Percentiles rank a stretch among this genome's conserved stretches.
These are phyloP conservation scores for Fusarium sp. DNA, from an alignment of 2,329 filamentous ascomycete genomes.

Conservation along the genomic window DNA sequence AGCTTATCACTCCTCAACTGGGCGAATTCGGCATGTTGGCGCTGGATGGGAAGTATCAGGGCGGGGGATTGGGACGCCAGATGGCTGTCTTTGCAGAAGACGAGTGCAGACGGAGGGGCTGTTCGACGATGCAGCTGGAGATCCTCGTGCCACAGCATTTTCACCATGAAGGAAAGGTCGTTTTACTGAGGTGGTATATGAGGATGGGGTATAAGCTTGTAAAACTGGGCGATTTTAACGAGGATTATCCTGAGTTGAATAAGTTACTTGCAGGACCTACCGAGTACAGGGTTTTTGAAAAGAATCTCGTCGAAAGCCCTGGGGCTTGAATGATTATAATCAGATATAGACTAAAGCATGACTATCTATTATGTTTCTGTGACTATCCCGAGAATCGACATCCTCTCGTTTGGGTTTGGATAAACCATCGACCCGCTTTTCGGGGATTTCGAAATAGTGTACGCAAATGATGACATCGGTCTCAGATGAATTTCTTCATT, in stretches of 20 bases:
- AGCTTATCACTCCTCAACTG: constrained; percentile 29
- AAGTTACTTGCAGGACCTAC: constrained; percentile 47
- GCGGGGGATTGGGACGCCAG: constrained; percentile 45
- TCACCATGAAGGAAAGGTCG: constrained; percentile 47
- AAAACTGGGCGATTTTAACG: constrained; percentile 45
- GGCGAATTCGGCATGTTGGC: constrained; percentile 52
- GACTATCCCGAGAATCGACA: neutral
- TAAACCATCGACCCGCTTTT: constrained; percentile 4
- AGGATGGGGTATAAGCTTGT: constrained; percentile 49
- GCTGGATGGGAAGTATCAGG: constrained; percentile 42
- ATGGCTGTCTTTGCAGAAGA: constrained; percentile 49
- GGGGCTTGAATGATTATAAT: fast-evolving
- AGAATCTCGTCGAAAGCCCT: constrained; percentile 18
- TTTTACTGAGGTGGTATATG: constrained; percentile 49
- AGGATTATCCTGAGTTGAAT: constrained; percentile 49
- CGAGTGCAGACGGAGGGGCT: constrained; percentile 46
- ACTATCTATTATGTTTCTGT: too few species aligned
- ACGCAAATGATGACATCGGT: neutral
- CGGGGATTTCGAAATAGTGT: neutral
- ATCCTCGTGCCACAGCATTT: constrained; percentile 48
- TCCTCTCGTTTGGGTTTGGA: neutral
- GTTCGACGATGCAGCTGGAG: constrained; percentile 50
- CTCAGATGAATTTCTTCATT: too few species aligned
- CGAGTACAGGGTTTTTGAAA: constrained; percentile 51
- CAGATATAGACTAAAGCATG: too few species aligned